phyloP scores from a whole-genome alignment of 2,329 filamentous ascomycete genomes.

The Arthrobotrys entomopaga region DNA sequence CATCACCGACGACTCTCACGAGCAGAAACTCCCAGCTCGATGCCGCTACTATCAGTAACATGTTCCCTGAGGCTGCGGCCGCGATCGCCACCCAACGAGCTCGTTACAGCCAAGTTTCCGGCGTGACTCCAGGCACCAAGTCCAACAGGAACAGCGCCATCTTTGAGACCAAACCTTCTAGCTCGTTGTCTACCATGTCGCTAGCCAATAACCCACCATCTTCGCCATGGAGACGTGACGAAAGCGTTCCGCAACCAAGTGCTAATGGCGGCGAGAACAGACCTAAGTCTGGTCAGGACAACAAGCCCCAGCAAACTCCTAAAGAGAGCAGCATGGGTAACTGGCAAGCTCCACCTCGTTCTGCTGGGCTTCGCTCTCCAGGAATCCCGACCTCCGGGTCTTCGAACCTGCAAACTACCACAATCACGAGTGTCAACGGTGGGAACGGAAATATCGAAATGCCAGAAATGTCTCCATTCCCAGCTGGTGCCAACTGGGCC shows the following conservation, averaged over 20 bases:
- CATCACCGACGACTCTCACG: slow-evolving; percentile 72
- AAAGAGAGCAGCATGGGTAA: slow-evolving; percentile 92
- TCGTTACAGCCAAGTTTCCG: slow-evolving; percentile 94
- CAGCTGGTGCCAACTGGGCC: slow-evolving; percentile 91
- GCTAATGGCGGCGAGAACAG: slow-evolving; percentile 62
- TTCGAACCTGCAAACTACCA: slow-evolving; percentile 65
- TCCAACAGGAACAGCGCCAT: slow-evolving; percentile 92
- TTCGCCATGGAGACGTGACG: slow-evolving; percentile 77
- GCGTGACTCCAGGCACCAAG: slow-evolving; percentile 73
- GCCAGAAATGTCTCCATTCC: slow-evolving; percentile 84
- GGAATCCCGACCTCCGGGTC: slow-evolving; percentile 67
- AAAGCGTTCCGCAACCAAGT: slow-evolving; percentile 62
- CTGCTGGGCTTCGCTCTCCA: slow-evolving; percentile 81
- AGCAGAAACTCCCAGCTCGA: slow-evolving; percentile 97
- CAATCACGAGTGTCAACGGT: slow-evolving; percentile 75
- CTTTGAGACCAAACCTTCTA: slow-evolving; percentile 69
- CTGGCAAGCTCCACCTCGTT: slow-evolving; percentile 83
- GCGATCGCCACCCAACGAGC: slow-evolving; percentile 99
- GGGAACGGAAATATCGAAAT: slow-evolving; percentile 77
- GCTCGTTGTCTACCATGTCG: slow-evolving; percentile 73
- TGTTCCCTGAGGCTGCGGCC: slow-evolving; percentile 98
- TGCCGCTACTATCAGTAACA: slow-evolving; percentile 91
- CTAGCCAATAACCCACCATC: slow-evolving; percentile 73
- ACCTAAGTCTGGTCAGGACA: slow-evolving; percentile 51
- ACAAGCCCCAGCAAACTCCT: slow-evolving; percentile 59